phyloP scores from a whole-genome alignment of 495 filamentous ascomycete species.

The Podospora australis region DNA sequence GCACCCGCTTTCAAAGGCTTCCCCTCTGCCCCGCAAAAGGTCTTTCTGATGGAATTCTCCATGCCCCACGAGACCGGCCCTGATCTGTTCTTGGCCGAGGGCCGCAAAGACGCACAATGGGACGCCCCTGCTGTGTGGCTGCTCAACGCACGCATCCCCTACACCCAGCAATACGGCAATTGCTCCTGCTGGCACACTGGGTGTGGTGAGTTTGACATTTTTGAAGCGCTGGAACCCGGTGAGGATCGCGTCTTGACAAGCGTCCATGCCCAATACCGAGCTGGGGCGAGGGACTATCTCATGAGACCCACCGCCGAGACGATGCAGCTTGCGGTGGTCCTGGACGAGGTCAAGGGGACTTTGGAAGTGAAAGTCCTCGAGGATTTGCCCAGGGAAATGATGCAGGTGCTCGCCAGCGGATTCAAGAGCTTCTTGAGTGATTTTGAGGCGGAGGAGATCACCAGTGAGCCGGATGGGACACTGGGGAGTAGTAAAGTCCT shows the following conservation, averaged over 20 bases:
- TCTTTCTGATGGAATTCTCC: conserved; percentile 60
- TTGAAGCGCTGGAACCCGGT: conserved; percentile 54
- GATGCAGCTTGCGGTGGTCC: no score
- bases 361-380: no score
- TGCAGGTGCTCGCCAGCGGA: no score
- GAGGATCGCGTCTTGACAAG: conserved; percentile 49
- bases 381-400: no score
- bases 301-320: no score
- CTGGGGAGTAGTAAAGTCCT: no score
- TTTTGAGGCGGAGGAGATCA: no score
- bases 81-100: conserved; percentile 4
- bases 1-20: conserved; percentile 63
- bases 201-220: conserved; percentile 68
- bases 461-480: no score
- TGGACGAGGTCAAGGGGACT: no score
- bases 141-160: conserved; percentile 62
- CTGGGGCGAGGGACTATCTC: conserved; percentile 49
- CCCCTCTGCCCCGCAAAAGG: conserved; percentile 49
- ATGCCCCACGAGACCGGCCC: conserved; percentile 59
- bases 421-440: no score
- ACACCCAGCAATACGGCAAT: conserved; percentile 55
- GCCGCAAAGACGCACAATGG: conserved; percentile 32
- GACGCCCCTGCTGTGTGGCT: conserved; percentile 66
- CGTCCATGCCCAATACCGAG: conserved; percentile 55
- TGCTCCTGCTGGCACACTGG: conserved; percentile 62